Base-by-base conservation (phyloP, 2,329 filamentous ascomycete genomes). In the Hymenoscyphus linearis region DNA sequence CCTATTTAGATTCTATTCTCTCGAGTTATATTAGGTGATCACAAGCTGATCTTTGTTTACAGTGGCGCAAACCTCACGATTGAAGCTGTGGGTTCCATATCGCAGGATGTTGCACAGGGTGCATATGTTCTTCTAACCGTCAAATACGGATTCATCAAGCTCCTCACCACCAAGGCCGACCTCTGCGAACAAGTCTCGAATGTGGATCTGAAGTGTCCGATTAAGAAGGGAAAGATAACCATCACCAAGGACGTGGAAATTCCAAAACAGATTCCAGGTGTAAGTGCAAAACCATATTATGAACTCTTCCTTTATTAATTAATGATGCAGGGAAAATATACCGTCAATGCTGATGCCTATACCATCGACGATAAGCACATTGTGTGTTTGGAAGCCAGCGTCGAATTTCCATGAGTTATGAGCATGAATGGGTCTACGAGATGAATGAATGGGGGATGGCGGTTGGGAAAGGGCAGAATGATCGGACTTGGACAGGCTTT, bases 111-210 rank as follows among this genome's bases (percentile, higher is more conserved):
- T 66, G 83, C 86, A 60, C 74, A 91, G 62, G 93, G 91, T 62
- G 91, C 93, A 63, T 91, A 90, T 70, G 88, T 97, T 65, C 81
- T 88, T 55, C 75, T 99, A 47, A 83, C 87, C 67, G 93, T 99
- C 77, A 97, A 96, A 79, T 97, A 96, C 76, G 93, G 93, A 63
- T 81, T 96, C 67, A 97, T 99, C 75, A 90, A 86, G 60, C 84
- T 99, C 66, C 85, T 99, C 76, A 90, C 84, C 75, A 89, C 89
- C 67, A 84, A 82, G 67, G 86, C 88, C 70, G 89, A 96, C 73
- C 84, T 98, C 40, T 99, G 95, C 80, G 90, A 97, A 63, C 88
- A 96, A 74, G 85, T 96, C 67, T 80, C 84, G 74, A 92, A 97
- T 68, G 91, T 97, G 52, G 91, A 97, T 70, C 80, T 98, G 61